Evolutionary conservation across 1,139 yeast genomes (phyloP).

Genomic region (Magnusiomyces clavatus): DNA sequence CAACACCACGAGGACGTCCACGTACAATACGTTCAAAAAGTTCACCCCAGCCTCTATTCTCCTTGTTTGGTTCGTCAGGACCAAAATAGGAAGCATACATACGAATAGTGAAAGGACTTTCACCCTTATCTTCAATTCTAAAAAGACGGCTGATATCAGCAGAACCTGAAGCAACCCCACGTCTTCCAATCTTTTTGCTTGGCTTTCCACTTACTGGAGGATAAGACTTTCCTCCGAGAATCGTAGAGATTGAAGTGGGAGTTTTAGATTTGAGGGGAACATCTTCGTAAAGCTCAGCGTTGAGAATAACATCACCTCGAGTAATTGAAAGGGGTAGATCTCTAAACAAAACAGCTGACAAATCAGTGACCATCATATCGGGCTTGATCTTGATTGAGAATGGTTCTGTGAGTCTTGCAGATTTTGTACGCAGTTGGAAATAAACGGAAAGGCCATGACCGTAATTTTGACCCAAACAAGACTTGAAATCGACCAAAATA

Average conservation of each 20-base stretch:
- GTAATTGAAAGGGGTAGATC: conserved; percentile 61
- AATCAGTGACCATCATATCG: conserved; percentile 54
- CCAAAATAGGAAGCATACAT: conserved; percentile 62
- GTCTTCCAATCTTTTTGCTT: conserved; percentile 39
- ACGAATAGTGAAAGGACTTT: conserved; percentile 60
- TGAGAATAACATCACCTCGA: conserved; percentile 27
- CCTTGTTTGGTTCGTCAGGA: conserved; percentile 24
- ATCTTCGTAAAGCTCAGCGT: conserved; percentile 30
- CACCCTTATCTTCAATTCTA: conserved; percentile 58
- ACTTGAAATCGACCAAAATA: conserved; percentile 70
- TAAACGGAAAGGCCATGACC: conserved; percentile 62
- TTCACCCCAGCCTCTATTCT: conserved; percentile 86
- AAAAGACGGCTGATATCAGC: conserved; percentile 78
- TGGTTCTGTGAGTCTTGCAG: conserved; percentile 68
- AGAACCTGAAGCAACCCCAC: conserved; percentile 86
- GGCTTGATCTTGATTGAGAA: conserved; percentile 64
- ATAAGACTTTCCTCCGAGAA: conserved; percentile 9
- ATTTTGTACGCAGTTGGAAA: conserved; percentile 60
- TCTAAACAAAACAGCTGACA: conserved; percentile 72
- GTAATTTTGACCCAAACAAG: conserved; percentile 51
- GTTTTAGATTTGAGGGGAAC: conserved; percentile 19
- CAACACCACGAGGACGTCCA: conserved; percentile 69
- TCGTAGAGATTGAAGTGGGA: conserved; percentile 12
- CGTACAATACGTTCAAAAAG: conserved; percentile 68
- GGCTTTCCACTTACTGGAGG: conserved; percentile 9